Base-by-base conservation (phyloP, 495 filamentous ascomycete genomes). In the Articulospora tetracladia region DNA sequence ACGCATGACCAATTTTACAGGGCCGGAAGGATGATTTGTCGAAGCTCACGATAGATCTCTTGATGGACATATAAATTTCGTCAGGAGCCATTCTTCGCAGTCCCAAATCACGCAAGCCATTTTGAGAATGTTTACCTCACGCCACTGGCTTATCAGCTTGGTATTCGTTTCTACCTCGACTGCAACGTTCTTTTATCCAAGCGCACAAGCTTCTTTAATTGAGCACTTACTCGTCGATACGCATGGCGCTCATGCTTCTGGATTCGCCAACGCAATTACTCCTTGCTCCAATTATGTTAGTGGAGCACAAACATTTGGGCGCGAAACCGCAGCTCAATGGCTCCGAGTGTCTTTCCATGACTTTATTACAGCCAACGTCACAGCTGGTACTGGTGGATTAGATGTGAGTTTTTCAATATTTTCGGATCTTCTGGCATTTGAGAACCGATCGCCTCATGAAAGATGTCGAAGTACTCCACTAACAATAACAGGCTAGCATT, bases 381-480 rank as follows among this genome's bases (percentile, higher is more conserved):
- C 48, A 1, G 52, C 27, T 0, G 63, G 63, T 6, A 58, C 55
- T 6, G 63, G 63, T 4, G 72, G 72, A 26, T 15, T 74, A 1
- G 72, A 74, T 61, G 72, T 68, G 10, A 68, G 66, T 27, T n/a
- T n/a, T n/a, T n/a, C n/a, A n/a, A n/a, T n/a, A 69, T 73, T 73
- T n/a, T n/a, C n/a, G n/a, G n/a, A n/a, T n/a, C n/a, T n/a, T n/a
- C n/a, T n/a, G n/a, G n/a, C n/a, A n/a, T n/a, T n/a, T n/a, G 30
- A 32, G 30, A 4, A 6, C 13, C 13, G 13, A 32, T 32, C 6
- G 30, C 30, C 30, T 32, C 6, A 32, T 6, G 30, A 13, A 32
- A 32, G n/a, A n/a, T n/a, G n/a, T n/a, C n/a, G n/a, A n/a, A 6
- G 30, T 32, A 32, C 13, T 32, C 13, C 6, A 32, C 30, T 32